Percentiles rank a stretch among this genome's conserved stretches.
Evolutionary conservation across 2,329 filamentous ascomycete species (phyloP).

Genomic region (Stemphylium beticola): DNA sequence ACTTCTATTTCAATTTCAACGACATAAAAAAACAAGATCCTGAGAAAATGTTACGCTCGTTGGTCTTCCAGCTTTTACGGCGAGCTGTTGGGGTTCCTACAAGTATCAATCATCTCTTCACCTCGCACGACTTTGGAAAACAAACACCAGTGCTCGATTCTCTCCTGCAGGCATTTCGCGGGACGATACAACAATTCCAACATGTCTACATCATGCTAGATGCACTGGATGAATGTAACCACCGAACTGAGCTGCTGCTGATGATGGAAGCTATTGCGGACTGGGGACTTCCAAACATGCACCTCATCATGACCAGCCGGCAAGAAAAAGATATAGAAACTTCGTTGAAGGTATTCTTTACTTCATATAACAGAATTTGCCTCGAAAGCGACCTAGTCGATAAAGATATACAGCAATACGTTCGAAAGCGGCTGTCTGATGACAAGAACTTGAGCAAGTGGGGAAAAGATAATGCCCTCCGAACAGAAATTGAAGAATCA

Average conservation of each 20-base stretch:
- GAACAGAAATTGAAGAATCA: constrained; percentile 37
- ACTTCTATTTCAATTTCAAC: constrained; percentile 48
- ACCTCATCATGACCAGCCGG: constrained; percentile 38
- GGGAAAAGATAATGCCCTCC: constrained; percentile 30
- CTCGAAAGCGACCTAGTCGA: constrained; percentile 36
- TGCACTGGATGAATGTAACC: constrained; percentile 37
- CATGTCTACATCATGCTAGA: constrained; percentile 31
- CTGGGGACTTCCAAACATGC: constrained; percentile 31
- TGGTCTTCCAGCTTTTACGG: constrained; percentile 46
- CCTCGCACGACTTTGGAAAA: constrained; percentile 27
- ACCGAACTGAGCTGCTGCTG: constrained; percentile 29
- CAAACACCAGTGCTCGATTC: constrained; percentile 28
- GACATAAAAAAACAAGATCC: constrained; percentile 45
- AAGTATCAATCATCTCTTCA: constrained; percentile 35
- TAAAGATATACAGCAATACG: constrained; percentile 35
- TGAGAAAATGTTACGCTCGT: constrained; percentile 47
- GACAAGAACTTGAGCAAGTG: constrained; percentile 34
- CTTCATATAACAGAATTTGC: constrained; percentile 19
- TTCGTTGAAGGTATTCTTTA: constrained; percentile 23
- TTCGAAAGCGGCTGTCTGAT: constrained; percentile 45
- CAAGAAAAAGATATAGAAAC: constrained; percentile 35
- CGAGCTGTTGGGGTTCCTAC: constrained; percentile 19
- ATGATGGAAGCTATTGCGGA: constrained; percentile 25
- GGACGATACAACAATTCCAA: constrained; percentile 34
- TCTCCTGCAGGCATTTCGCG: constrained; percentile 27